Evolutionary conservation across 805 yeast species (phyloP), one percentile per base, ranked within the genome.

Genomic region (Wickerhamomyces ciferrii): DNA sequence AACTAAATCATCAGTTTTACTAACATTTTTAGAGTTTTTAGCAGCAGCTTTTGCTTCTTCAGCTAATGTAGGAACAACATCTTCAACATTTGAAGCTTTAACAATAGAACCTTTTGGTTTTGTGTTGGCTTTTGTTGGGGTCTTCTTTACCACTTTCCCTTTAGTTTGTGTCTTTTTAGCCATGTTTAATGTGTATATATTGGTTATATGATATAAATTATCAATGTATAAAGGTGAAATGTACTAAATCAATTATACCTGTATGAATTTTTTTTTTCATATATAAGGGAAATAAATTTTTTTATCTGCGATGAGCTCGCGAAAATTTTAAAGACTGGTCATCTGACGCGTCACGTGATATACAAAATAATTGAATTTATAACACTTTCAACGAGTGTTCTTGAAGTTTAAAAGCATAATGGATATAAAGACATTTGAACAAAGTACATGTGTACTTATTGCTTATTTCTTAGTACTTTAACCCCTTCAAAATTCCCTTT

Each of bases 1-100:
- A 32, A 68, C 63, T 21, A 54, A 45, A 9, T 46, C 47, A 37
- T 46, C 50, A 15, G 35, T 5, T 24, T 48, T 47, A 20, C 45
- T 39, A 39, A 32, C 17, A 20, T 39, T 39, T 42, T 40, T 49
- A 15, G 47, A 4, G 7, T n/a, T n/a, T 27, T 24, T 35, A 34
- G 24, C 24, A 11, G 41, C 19, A 6, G 18, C 41, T 38, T 21
- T 23, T 4, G 29, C 29, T 19, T 19, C 15, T 15, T 14, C 41
- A 14, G 10, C 19, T 23, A 13, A 13, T 21, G 41, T 23, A 24
- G 41, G 11, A n/a, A 24, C 18, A 3, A 25, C 41, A 39, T 17
- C 31, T 17, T 39, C 27, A 40, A 20, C 19, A 25, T 17, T 17
- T 5, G 41, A 23, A 39, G 21, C 41, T 39, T 39, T 39, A 25